Evolutionary conservation across 192 early-diverging fungal species (phyloP), one percentile per base, ranked within the genome.

Genomic region (Chytriomyces hyalinus): DNA sequence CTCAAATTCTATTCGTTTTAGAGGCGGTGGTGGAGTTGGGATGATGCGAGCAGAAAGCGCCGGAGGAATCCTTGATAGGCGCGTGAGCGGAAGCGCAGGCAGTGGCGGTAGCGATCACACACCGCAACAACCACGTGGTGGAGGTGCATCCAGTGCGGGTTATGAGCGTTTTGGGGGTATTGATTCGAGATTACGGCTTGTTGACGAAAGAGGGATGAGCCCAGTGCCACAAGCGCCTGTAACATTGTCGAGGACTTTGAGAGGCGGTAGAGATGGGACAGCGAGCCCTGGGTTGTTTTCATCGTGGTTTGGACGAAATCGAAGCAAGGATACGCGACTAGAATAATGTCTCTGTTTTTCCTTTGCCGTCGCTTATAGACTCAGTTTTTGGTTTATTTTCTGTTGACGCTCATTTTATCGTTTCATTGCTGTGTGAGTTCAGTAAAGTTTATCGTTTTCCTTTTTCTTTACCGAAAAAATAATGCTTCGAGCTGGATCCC

Each of bases 1-100:
- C 53, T 57, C 53, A 57, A 57, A 57, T n/a, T 57, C 53, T 57
- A 57, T 57, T 57, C 53, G 53, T n/a, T 13, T 57, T 57, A 13
- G 36, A 36, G 36, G 36, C 36, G 36, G 36, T 36, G 36, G 36
- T 36, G 36, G 36, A 4, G 36, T 36, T 36, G 36, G 36, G 36
- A 57, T 57, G 53, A 57, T 57, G 53, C 53, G 15, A 13, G 15
- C 53, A 57, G 36, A 36, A 36, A 36, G 36, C 4, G 36, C 36
- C 1, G 36, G 36, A 36, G 36, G 36, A 36, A 36, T 57, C 15
- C 20, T 57, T 57, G 53, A 20, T n/a, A 20, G 20, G 53, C 53
- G 53, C 20, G 53, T 57, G 15, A 57, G 53, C 2, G 53, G 20
- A n/a, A 57, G 53, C 20, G 20, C 20, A 20, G 53, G 53, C 15